Conservation (phyloP, 129 eudicot species). For the Lactuca saligna region DNA sequence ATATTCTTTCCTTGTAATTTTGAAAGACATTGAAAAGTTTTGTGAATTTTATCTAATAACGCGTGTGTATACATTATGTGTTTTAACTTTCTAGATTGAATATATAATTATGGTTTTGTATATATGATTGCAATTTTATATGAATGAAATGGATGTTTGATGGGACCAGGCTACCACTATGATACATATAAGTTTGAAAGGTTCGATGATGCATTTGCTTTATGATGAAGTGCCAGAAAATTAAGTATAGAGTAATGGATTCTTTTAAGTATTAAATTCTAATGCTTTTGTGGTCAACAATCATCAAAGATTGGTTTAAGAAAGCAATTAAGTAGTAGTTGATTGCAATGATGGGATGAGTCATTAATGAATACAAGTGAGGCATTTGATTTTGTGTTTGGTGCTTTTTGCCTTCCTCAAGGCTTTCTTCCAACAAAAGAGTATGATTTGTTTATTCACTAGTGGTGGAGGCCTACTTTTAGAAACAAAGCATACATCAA, state of each 20-base stretch:
- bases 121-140: slow-evolving; percentile 22
- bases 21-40: neutral
- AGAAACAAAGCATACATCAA: slow-evolving; percentile 3
- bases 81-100: neutral
- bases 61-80: neutral
- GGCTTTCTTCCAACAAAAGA: slow-evolving; percentile 18
- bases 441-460: slow-evolving; percentile 20
- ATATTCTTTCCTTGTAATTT: neutral
- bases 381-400: slow-evolving; percentile 35
- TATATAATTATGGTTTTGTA: slow-evolving; percentile 28
- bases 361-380: slow-evolving; percentile 30
- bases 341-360: slow-evolving; percentile 41
- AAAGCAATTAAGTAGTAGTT: slow-evolving; percentile 39
- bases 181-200: slow-evolving; percentile 22
- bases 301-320: slow-evolving; percentile 34
- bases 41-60: neutral
- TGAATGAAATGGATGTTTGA: slow-evolving; percentile 2
- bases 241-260: slow-evolving; percentile 33
- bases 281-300: slow-evolving; percentile 42
- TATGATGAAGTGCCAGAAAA: slow-evolving; percentile 37
- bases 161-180: slow-evolving; percentile 39
- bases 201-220: slow-evolving; percentile 34
- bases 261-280: slow-evolving; percentile 29
- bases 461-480: slow-evolving; percentile 32
- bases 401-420: slow-evolving; percentile 16